Evolutionary conservation across 805 yeast genomes (phyloP), one percentile per base, ranked within the genome.

Genomic region (Cyberlindnera misumaiensis): DNA sequence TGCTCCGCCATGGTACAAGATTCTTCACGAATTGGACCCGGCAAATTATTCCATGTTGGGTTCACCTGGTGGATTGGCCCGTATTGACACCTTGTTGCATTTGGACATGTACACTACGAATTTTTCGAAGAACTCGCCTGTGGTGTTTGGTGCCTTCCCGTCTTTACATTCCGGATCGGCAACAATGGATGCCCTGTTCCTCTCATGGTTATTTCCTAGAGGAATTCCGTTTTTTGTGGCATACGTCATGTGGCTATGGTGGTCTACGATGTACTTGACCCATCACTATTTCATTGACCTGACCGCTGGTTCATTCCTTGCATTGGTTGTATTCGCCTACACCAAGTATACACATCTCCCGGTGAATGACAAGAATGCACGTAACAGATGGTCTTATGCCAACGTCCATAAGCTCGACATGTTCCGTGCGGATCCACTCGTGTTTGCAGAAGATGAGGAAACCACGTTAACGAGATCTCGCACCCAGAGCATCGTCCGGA

Each of bases 1-100:
- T 35, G 97, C 97, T 38, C 95, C 98, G 11, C 98, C 98, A 14
- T 90, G 98, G 98, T 90, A 90, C 59, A 83, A 85, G 53, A 77
- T 77, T 42, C 60, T 80, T 35, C 81, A 90, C 56, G 96, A 96
- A 2, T 70, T 89, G 43, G 81, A 76, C 39, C 93, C 96, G 24
- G 97, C 97, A 3, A 77, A 87, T 62, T 90, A 90, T 61, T 67
- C 80, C 38, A 88, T 90, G 95, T 68, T 70, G 34, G 98, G 97
- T 11, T 83, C 95, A 1, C 95, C 98, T 0, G 98, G 97, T 49
- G 98, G 98, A 0, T 71, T 90, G 45, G 90, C 79, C 11, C 73
- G 97, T 52, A 86, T 90, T 41, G 98, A 90, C 60, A 58, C 67
- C 42, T 56, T 93, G 32, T 62, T 90, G 29, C 93, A 95, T 3